phyloP scores from a whole-genome alignment of 306 rosid genomes.

The Gillenia trifoliata region DNA sequence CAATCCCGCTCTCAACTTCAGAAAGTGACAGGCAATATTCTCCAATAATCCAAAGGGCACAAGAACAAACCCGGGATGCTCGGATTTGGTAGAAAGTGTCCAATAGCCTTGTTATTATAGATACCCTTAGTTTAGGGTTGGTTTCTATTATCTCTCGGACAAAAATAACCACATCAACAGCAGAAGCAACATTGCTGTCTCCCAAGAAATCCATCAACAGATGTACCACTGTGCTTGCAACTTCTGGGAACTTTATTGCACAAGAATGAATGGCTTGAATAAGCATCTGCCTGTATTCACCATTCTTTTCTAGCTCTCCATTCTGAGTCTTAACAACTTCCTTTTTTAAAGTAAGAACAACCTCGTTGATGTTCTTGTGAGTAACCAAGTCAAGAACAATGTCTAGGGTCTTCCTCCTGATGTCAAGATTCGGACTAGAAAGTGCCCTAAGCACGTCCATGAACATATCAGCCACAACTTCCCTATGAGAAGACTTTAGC shows the following conservation, averaged over 20 bases:
- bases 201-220: slow-evolving; percentile 84
- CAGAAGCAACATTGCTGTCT: slow-evolving; percentile 68
- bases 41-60: slow-evolving; percentile 80
- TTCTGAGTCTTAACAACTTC: slow-evolving; percentile 76
- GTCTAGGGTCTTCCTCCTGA: slow-evolving; percentile 68
- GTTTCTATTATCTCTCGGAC: slow-evolving; percentile 78
- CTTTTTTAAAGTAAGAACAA: slow-evolving; percentile 64
- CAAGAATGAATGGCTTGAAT: slow-evolving; percentile 78
- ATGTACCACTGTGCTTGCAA: slow-evolving; percentile 73
- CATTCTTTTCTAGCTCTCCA: slow-evolving; percentile 77
- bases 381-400: slow-evolving; percentile 63
- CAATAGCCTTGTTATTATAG: slow-evolving; percentile 69
- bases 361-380: slow-evolving; percentile 62
- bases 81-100: slow-evolving; percentile 79
- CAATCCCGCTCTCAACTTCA: slow-evolving; percentile 67
- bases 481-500: slow-evolving; percentile 57
- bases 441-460: slow-evolving; percentile 81
- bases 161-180: slow-evolving; percentile 64
- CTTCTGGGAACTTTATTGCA: slow-evolving; percentile 80
- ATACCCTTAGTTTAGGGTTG: slow-evolving; percentile 56
- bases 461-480: slow-evolving; percentile 67
- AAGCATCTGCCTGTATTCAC: slow-evolving; percentile 74
- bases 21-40: slow-evolving; percentile 73
- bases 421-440: slow-evolving; percentile 57
- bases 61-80: slow-evolving; percentile 64